Percentiles rank a stretch among this genome's conserved stretches.
Evolutionary conservation across 345 rosid genomes (phyloP).

Genomic region (Hibiscus mutabilis): DNA sequence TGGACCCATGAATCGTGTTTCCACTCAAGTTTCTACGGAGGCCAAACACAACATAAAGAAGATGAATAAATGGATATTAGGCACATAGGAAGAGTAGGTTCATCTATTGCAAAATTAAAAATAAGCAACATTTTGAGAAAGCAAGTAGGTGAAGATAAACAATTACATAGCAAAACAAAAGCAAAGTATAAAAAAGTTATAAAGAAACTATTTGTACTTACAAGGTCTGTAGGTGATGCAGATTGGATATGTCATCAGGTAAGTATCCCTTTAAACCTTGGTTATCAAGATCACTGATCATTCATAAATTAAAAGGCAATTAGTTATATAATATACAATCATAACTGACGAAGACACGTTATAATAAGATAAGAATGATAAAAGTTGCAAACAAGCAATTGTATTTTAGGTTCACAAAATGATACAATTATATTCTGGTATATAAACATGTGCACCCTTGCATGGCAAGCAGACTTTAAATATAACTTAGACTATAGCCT

Average conservation of each 20-base stretch:
- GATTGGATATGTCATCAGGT: constrained; percentile 62
- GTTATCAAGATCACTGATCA: constrained; percentile 71
- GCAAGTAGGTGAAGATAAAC: neutral
- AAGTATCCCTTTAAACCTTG: constrained; percentile 86
- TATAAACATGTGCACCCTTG: neutral
- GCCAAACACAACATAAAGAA: constrained; percentile 8
- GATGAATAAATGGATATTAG: neutral
- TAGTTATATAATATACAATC: constrained; percentile 2
- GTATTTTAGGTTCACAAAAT: neutral
- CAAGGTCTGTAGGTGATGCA: constrained; percentile 80
- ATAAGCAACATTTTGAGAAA: constrained; percentile 1
- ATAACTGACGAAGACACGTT: neutral
- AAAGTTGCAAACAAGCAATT: neutral
- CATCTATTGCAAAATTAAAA: neutral
- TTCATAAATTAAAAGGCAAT: constrained; percentile 9
- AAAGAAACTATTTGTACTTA: constrained; percentile 28
- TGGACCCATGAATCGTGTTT: constrained; percentile 66
- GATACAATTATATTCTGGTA: neutral
- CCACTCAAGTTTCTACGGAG: constrained; percentile 74
- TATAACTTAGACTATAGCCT: neutral
- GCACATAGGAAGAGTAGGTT: neutral
- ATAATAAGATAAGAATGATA: neutral
- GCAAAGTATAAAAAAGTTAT: constrained; percentile 9
- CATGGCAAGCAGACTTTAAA: neutral
- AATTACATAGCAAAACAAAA: neutral